A percentile compares a stretch with the other conserved stretches of the same genome.
phyloP scores from a whole-genome alignment of 345 rosid genomes.

The Clausena lansium region DNA sequence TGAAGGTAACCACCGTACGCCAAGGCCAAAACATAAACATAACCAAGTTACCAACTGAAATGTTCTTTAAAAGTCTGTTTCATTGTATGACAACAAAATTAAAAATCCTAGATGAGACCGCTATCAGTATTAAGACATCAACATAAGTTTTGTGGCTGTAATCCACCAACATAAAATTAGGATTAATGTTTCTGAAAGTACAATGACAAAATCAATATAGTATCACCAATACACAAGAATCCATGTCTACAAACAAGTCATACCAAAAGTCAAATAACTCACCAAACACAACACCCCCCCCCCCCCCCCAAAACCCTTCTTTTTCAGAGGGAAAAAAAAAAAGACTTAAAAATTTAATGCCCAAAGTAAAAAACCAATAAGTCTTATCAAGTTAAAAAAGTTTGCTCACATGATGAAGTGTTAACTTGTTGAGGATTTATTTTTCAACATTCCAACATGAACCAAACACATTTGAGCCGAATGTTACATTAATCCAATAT shows the following conservation, averaged over 20 bases:
- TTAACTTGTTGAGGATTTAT: not conserved
- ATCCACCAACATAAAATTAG: not conserved
- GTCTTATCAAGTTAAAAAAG: not conserved
- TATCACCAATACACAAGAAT: not conserved
- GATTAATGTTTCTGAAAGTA: not conserved
- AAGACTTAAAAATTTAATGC: not conserved
- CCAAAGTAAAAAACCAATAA: not conserved
- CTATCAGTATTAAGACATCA: not conserved
- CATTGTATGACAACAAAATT: not conserved
- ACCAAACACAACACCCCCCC: not conserved
- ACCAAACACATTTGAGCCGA: not conserved
- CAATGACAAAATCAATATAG: not conserved
- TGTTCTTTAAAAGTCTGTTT: not conserved
- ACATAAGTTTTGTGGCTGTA: not conserved
- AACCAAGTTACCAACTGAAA: not conserved
- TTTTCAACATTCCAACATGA: not conserved
- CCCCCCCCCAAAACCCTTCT: not conserved
- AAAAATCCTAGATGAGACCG: not conserved
- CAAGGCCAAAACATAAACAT: not conserved
- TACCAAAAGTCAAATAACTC: not conserved
- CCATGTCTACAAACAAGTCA: not conserved
- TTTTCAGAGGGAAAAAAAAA: not conserved
- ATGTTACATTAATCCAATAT: not conserved
- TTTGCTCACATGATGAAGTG: not conserved
- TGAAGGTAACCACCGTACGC: not conserved